A percentile compares a stretch with the other conserved stretches of the same genome.
Conservation (phyloP, 257 asterid species). For the Gentiana macrophylla region DNA sequence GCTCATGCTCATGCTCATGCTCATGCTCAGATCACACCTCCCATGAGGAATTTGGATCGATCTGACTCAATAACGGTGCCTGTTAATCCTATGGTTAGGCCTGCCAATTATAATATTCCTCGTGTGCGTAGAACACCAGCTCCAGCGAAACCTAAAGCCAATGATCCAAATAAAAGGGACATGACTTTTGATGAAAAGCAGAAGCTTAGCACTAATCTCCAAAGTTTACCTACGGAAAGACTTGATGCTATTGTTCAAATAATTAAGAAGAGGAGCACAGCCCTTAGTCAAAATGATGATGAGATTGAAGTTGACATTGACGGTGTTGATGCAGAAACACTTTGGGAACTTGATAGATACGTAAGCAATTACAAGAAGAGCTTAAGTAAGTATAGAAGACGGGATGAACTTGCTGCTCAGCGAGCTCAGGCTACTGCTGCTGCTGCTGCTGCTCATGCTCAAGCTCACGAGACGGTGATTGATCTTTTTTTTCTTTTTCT, state of each 20-base stretch:
- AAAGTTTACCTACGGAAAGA: slow-evolving; percentile 75
- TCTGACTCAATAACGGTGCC: slow-evolving; percentile 36
- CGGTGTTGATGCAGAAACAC: slow-evolving; percentile 82
- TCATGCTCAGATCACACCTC: slow-evolving; percentile 24
- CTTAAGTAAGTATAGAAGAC: slow-evolving; percentile 84
- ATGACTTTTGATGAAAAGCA: slow-evolving; percentile 96
- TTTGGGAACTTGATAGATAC: slow-evolving; percentile 97
- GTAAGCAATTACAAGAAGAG: slow-evolving; percentile 88
- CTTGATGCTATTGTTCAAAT: slow-evolving; percentile 90
- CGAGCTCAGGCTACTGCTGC: slow-evolving; percentile 30
- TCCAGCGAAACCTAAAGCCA: slow-evolving; percentile 92
- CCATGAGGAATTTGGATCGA: slow-evolving; percentile 32
- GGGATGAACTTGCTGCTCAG: slow-evolving; percentile 66
- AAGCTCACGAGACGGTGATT: slow-evolving; percentile 25
- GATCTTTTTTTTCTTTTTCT: neutral
- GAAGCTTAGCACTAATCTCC: slow-evolving; percentile 81
- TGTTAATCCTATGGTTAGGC: slow-evolving; percentile 32
- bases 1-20: slow-evolving; percentile 34
- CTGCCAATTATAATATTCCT: slow-evolving; percentile 17
- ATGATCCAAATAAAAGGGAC: slow-evolving; percentile 82
- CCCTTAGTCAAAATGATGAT: slow-evolving; percentile 70
- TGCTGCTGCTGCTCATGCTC: slow-evolving; percentile 36
- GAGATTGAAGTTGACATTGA: slow-evolving; percentile 98
- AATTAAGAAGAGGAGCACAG: slow-evolving; percentile 68
- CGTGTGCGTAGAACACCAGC: slow-evolving; percentile 45